Evolutionary conservation across 371 early-diverging fungal genomes (phyloP).

Genomic region (Lichtheimia hyalospora): DNA sequence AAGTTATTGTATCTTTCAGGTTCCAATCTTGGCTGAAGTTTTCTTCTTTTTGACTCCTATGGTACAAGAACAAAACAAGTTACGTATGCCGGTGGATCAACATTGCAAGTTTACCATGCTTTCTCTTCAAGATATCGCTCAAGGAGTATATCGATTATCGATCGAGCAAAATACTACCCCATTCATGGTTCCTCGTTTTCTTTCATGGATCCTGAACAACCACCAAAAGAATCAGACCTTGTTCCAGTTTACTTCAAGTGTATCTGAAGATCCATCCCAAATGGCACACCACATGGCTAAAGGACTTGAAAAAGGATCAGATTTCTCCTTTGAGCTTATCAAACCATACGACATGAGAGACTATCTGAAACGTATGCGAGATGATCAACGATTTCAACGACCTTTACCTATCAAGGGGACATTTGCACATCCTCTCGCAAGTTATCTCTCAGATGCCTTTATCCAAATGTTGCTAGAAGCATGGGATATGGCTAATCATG

Average conservation of each 20-base stretch:
- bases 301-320: constrained; percentile 16
- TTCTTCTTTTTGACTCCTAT: constrained; percentile 30
- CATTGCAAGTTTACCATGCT: constrained; percentile 22
- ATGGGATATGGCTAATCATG: constrained; percentile 22
- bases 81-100: constrained; percentile 25
- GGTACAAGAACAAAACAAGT: constrained; percentile 19
- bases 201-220: not conserved
- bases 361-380: constrained; percentile 20
- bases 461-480: constrained; percentile 26
- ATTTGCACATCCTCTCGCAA: constrained; percentile 24
- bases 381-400: constrained; percentile 23
- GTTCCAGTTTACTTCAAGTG: constrained; percentile 17
- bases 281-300: constrained; percentile 23
- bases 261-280: constrained; percentile 6
- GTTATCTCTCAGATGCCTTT: constrained; percentile 19
- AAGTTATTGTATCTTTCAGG: constrained; percentile 22
- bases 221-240: constrained; percentile 13
- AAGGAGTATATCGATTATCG: constrained; percentile 20
- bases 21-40: constrained; percentile 14
- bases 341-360: constrained; percentile 15
- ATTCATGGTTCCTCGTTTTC: not conserved
- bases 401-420: constrained; percentile 8
- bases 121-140: constrained; percentile 25
- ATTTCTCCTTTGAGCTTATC: constrained; percentile 13
- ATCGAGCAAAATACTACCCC: not conserved